These are phyloP conservation scores for Ogataea neopini DNA, from an alignment of 805 yeast species.

Conservation along the genomic window DNA sequence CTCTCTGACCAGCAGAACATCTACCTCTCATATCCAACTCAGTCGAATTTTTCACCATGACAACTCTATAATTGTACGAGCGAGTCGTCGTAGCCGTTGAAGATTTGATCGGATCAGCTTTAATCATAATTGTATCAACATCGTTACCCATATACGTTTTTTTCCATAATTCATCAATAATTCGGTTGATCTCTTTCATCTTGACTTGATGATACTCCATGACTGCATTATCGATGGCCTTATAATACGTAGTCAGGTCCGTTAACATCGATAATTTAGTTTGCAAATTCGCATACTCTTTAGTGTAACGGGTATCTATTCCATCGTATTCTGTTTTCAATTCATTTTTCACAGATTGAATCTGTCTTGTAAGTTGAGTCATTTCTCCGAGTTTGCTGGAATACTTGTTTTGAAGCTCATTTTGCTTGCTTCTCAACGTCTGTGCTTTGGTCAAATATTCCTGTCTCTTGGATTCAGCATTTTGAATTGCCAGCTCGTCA, in stretches of 20 bases:
- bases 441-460: slow-evolving; percentile 60
- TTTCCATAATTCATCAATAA: slow-evolving; percentile 91
- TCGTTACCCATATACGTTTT: slow-evolving; percentile 94
- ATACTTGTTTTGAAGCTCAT: slow-evolving; percentile 58
- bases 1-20: slow-evolving; percentile 98
- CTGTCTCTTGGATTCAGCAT: slow-evolving; percentile 58
- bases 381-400: slow-evolving; percentile 85
- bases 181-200: slow-evolving; percentile 89
- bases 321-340: slow-evolving; percentile 69
- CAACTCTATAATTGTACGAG: slow-evolving; percentile 89
- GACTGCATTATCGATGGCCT: slow-evolving; percentile 87
- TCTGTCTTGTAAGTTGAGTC: slow-evolving; percentile 76
- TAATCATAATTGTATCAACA: slow-evolving; percentile 84
- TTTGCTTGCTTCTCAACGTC: slow-evolving; percentile 49
- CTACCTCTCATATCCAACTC: slow-evolving; percentile 98
- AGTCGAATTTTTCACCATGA: slow-evolving; percentile 88
- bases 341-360: slow-evolving; percentile 55
- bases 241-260: slow-evolving; percentile 78
- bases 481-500: slow-evolving; percentile 38
- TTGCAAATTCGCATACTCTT: slow-evolving; percentile 74
- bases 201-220: slow-evolving; percentile 89
- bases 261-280: slow-evolving; percentile 74
- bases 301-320: slow-evolving; percentile 61
- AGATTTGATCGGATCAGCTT: slow-evolving; percentile 64
- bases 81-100: slow-evolving; percentile 42